These are phyloP conservation scores for Closterium sp. DNA, from an alignment of 139 green algal genomes.

Conservation along the genomic window DNA sequence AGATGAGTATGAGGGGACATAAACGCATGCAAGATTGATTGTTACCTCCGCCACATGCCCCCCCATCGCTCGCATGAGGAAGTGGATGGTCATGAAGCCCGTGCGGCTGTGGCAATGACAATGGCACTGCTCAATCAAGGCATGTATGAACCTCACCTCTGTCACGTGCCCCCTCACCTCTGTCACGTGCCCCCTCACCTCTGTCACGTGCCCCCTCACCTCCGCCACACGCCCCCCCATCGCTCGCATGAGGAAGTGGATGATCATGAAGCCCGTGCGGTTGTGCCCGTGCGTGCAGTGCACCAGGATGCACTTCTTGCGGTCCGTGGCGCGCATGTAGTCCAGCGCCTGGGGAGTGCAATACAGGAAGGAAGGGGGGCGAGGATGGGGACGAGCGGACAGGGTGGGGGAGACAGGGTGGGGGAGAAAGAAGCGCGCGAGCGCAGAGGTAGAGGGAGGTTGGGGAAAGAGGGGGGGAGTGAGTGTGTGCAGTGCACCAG, in stretches of 20 bases:
- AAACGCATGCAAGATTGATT: too few species aligned
- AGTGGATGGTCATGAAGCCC: slow-evolving; percentile 70
- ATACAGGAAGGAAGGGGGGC: too few species aligned
- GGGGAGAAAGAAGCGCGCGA: not conserved
- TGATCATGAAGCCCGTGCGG: slow-evolving; percentile 82
- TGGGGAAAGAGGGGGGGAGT: not conserved
- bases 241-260: slow-evolving; percentile 60
- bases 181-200: too few species aligned
- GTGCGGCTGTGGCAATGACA: slow-evolving; percentile 95
- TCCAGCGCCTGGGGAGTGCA: not conserved
- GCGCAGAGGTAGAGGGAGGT: not conserved
- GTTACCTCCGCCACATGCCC: not conserved
- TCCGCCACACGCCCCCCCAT: too few species aligned
- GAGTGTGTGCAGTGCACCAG: not conserved
- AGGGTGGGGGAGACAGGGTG: not conserved
- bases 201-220: not conserved
- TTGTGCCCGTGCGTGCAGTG: slow-evolving; percentile 99
- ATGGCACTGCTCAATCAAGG: too few species aligned
- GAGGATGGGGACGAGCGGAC: not conserved
- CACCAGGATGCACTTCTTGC: slow-evolving; percentile 54
- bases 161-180: not conserved
- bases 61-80: not conserved
- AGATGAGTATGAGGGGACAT: too few species aligned
- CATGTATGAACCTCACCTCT: not conserved
- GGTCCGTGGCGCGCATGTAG: not conserved